Base-by-base conservation (phyloP, 192 early-diverging fungal species). In the Entomortierella chlamydospora region DNA sequence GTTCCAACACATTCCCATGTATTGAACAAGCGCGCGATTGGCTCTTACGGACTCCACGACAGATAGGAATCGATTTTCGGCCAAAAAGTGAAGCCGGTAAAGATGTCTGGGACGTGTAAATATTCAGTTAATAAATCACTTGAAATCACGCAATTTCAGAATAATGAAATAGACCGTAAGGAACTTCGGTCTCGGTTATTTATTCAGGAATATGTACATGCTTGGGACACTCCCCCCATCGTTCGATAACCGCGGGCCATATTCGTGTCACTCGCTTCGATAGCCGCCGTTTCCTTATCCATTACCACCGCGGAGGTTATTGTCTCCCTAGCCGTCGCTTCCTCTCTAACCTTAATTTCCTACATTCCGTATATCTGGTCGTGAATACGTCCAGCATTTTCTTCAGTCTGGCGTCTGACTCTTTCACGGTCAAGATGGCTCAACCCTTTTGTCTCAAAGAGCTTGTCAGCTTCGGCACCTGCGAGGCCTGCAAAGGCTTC, bases 361-460 rank as follows among this genome's bases (percentile, higher is more conserved):
- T n/a, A 22, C 57, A 43, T 37, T 37, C 34, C 34, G 10, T 43
- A 60, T 37, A 42, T 60, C 23, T 20, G 37, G 39, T 60, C 57
- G 15, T 60, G 42, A 22, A 60, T 60, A 5, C 41, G 17, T 11
- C 25, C 39, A 25, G 57, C 57, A 37, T 60, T 60, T n/a, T 41
- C n/a, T 22, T 25, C n/a, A 6, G 59, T 33, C 17, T 55, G 68
- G 18, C 68, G 47, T 42, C 49, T 68, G 26, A 52, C 52, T 42
- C 18, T 57, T 20, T 42, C 57, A 1, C 39, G 34, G 23, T 60
- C 57, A 9, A 60, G 11, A 30, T n/a, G 11, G 17, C 42, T 37
- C n/a, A 60, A 26, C n/a, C 57, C 57, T 15, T 60, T 60, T 15
- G 57, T 60, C 39, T 60, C 57, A 43, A 60, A 43, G 9, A 60